phyloP scores from a whole-genome alignment of 306 rosid genomes.

The Cucumis hystrix region DNA sequence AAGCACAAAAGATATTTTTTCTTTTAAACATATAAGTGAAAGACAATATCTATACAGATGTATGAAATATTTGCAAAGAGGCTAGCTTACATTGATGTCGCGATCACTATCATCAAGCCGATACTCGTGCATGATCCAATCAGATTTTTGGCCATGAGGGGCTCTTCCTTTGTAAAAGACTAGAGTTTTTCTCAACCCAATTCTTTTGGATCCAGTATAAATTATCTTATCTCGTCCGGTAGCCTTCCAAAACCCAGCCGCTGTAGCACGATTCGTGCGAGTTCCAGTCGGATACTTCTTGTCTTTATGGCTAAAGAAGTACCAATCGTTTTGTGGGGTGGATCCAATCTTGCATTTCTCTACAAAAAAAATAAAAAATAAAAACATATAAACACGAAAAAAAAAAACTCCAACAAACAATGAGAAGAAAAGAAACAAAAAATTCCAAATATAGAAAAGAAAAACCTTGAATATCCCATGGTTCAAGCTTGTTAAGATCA shows the following conservation, averaged over 20 bases:
- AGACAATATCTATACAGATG: background rate
- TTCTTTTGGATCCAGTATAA: constrained; percentile 27
- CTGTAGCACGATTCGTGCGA: constrained; percentile 44
- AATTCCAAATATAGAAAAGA: background rate
- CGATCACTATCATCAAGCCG: constrained; percentile 33
- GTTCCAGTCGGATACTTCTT: constrained; percentile 55
- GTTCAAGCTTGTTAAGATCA: constrained; percentile 55
- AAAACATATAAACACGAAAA: background rate
- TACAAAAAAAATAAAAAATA: background rate
- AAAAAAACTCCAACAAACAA: background rate
- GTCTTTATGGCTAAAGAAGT: constrained; percentile 52
- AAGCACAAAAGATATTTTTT: background rate
- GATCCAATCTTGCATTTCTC: constrained; percentile 54
- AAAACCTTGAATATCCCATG: constrained; percentile 57
- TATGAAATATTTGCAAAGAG: background rate
- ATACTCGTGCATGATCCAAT: constrained; percentile 60
- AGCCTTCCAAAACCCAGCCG: constrained; percentile 57
- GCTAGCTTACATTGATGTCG: constrained; percentile 20
- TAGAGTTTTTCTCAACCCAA: constrained; percentile 45
- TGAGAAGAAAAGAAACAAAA: background rate
- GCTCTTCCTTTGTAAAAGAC: constrained; percentile 55
- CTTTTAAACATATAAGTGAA: background rate
- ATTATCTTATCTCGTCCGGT: constrained; percentile 51
- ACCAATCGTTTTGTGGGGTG: constrained; percentile 52
- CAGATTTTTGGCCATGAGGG: constrained; percentile 51